Conservation (phyloP, 805 yeast species). For the Starmerella stellata region DNA sequence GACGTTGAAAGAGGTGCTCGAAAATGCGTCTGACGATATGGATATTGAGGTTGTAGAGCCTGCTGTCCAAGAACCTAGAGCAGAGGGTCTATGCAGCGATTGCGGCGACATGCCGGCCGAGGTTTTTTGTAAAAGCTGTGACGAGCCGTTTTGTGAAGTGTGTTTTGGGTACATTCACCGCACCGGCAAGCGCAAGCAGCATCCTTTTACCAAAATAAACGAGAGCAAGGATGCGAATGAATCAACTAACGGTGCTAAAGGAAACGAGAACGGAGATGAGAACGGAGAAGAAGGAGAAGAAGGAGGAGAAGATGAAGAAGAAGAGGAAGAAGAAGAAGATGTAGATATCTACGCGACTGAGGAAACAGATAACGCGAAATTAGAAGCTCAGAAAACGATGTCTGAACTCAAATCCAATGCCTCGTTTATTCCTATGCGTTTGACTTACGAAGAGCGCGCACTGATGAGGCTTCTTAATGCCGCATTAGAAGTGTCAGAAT, state of each 20-base stretch:
- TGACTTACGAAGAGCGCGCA: constrained; percentile 52
- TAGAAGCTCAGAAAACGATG: constrained; percentile 2
- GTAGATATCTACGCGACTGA: not conserved
- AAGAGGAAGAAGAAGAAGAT: not conserved
- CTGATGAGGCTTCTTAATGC: constrained; percentile 50
- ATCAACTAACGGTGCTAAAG: not conserved
- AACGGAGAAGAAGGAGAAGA: not conserved
- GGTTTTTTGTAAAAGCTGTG: constrained; percentile 42
- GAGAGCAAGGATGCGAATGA: not conserved
- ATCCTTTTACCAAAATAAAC: constrained; percentile 12
- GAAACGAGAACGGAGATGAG: not conserved
- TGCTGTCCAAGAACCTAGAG: no score
- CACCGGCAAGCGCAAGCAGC: constrained; percentile 31
- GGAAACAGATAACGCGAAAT: not conserved
- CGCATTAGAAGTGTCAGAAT: constrained; percentile 59
- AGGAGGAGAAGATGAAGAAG: not conserved
- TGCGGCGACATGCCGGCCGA: constrained; percentile 59
- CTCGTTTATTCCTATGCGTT: constrained; percentile 48
- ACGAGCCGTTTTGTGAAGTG: constrained; percentile 49
- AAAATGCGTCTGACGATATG: not conserved
- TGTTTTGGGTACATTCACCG: constrained; percentile 53
- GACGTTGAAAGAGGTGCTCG: not conserved
- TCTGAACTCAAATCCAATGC: constrained; percentile 17
- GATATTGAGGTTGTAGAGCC: constrained; percentile 1
- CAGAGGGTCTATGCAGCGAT: constrained; percentile 36